A percentile compares a stretch with the other conserved stretches of the same genome.
These are phyloP conservation scores for Euclidium syriacum DNA, from an alignment of 345 rosid species.

Conservation along the genomic window DNA sequence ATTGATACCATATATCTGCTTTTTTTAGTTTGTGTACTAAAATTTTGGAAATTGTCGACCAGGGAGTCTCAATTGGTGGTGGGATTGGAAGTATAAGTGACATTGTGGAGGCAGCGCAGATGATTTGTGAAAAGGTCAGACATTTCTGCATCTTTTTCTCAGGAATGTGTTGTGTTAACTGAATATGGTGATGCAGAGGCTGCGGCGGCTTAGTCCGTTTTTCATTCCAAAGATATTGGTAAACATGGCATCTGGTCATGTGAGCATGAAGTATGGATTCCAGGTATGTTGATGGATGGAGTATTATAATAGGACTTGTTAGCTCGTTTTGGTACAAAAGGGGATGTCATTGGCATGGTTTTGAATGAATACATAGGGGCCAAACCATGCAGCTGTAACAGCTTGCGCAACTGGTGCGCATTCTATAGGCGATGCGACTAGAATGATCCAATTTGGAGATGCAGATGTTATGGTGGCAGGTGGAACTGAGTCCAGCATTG, in stretches of 20 bases:
- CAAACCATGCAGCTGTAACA: constrained; percentile 99
- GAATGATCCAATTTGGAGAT: constrained; percentile 98
- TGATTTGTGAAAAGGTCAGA: constrained; percentile 86
- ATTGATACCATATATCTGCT: not conserved
- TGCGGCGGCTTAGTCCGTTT: constrained; percentile 89
- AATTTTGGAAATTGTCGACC: constrained; percentile 35
- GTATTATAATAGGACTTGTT: not conserved
- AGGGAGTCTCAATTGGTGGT: constrained; percentile 98
- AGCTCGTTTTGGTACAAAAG: not conserved
- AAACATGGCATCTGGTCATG: constrained; percentile 97
- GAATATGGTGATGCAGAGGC: constrained; percentile 49
- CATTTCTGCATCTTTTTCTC: constrained; percentile 2
- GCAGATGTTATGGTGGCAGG: constrained; percentile 95
- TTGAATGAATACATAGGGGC: constrained; percentile 79
- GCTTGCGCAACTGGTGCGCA: constrained; percentile 99
- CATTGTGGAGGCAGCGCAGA: constrained; percentile 70
- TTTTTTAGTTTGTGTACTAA: constrained; percentile 6
- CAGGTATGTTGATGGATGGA: constrained; percentile 47
- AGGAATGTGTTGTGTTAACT: not conserved
- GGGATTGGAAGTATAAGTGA: constrained; percentile 94
- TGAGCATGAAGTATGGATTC: constrained; percentile 93
- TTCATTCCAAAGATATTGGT: constrained; percentile 92
- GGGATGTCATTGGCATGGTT: constrained; percentile 18
- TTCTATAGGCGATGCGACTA: constrained; percentile 92
- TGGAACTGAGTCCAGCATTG: constrained; percentile 94